phyloP scores from a whole-genome alignment of 2,329 filamentous ascomycete species.

The Alternaria arborescens region DNA sequence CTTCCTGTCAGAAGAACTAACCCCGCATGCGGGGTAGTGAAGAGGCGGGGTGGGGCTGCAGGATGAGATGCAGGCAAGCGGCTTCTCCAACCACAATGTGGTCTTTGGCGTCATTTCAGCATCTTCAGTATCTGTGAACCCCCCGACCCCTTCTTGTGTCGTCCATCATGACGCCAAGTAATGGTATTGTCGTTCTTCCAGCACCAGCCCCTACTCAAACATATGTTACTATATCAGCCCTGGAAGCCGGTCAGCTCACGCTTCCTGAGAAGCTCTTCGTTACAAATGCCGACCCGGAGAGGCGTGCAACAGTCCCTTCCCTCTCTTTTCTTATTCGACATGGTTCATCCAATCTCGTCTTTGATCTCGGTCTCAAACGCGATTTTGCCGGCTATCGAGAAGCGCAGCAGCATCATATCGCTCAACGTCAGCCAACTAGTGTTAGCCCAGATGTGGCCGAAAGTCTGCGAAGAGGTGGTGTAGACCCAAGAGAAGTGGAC shows the following conservation, averaged over 20 bases:
- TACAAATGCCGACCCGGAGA: constrained; percentile 54
- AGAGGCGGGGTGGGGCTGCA: constrained; percentile 31
- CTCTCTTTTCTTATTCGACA: constrained; percentile 64
- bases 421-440: constrained; percentile 56
- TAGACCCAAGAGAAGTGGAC: constrained; percentile 50
- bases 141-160: not conserved
- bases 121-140: not conserved
- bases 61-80: not conserved
- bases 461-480: constrained; percentile 48
- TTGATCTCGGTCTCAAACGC: constrained; percentile 63
- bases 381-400: constrained; percentile 55
- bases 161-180: constrained; percentile 10
- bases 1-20: not conserved
- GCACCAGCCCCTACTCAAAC: constrained; percentile 30
- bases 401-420: constrained; percentile 57
- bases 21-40: constrained; percentile 42
- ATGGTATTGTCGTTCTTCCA: constrained; percentile 31
- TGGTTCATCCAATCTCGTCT: constrained; percentile 54
- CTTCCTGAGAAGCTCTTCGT: constrained; percentile 60
- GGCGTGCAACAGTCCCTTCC: constrained; percentile 61
- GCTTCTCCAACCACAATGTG: not conserved
- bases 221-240: constrained; percentile 44
- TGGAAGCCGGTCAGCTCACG: constrained; percentile 53
- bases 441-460: constrained; percentile 56
- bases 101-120: not conserved